Conservation (phyloP, 768 basidiomycete genomes). For the Podaxis mareebaensis region DNA sequence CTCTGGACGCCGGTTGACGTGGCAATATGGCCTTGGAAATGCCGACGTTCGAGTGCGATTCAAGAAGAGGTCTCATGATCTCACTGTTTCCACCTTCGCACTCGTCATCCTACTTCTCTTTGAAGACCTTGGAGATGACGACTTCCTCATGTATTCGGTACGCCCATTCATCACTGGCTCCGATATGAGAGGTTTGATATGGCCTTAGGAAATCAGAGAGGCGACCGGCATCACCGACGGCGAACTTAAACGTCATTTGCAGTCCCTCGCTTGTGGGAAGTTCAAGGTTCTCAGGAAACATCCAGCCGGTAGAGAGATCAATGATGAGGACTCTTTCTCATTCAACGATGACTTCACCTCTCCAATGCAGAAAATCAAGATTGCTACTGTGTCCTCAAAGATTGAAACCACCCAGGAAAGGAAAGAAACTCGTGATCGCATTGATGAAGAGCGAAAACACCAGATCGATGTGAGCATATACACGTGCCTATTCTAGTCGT, state of each 20-base stretch:
- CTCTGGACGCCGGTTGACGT: slow-evolving; percentile 86
- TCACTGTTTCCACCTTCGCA: slow-evolving; percentile 91
- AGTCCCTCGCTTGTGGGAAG: slow-evolving; percentile 94
- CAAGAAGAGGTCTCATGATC: slow-evolving; percentile 77
- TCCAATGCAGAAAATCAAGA: slow-evolving; percentile 89
- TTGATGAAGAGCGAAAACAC: slow-evolving; percentile 90
- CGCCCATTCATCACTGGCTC: slow-evolving; percentile 22
- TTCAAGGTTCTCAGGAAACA: slow-evolving; percentile 91
- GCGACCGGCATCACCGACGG: slow-evolving; percentile 71
- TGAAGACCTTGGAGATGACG: slow-evolving; percentile 65
- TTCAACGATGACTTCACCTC: slow-evolving; percentile 85
- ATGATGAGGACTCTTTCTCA: slow-evolving; percentile 76
- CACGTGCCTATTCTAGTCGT: slow-evolving; percentile 21
- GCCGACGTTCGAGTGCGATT: slow-evolving; percentile 87
- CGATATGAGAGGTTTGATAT: slow-evolving; percentile 6
- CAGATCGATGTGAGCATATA: slow-evolving; percentile 75
- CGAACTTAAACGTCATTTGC: slow-evolving; percentile 90
- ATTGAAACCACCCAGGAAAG: slow-evolving; percentile 87
- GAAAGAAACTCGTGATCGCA: slow-evolving; percentile 84
- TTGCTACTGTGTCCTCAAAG: slow-evolving; percentile 83
- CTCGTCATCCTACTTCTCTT: slow-evolving; percentile 88
- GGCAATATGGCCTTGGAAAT: slow-evolving; percentile 88
- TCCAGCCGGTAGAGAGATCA: slow-evolving; percentile 84
- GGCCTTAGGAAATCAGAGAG: slow-evolving; percentile 74
- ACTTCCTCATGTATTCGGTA: slow-evolving; percentile 77